These are phyloP conservation scores for Zasmidium citrigriseum DNA, from an alignment of 2,329 filamentous ascomycete species.

Conservation along the genomic window DNA sequence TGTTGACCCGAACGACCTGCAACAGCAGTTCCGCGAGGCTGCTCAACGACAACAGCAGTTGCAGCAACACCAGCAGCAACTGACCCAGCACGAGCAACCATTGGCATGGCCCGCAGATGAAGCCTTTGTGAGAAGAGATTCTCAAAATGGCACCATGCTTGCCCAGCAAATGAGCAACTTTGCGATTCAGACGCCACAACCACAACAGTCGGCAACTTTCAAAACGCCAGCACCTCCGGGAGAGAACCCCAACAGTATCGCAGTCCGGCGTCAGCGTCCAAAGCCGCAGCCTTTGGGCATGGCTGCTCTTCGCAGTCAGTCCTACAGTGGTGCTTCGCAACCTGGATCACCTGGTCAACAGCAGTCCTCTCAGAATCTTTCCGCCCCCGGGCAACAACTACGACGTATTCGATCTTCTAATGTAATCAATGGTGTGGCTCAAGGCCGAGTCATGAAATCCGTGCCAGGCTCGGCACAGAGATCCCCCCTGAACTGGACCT, in stretches of 20 bases:
- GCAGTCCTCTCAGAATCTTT: slow-evolving; percentile 59
- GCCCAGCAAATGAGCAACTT: slow-evolving; percentile 39
- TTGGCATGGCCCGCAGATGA: slow-evolving; percentile 35
- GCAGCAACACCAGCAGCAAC: slow-evolving; percentile 14
- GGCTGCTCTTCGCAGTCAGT: slow-evolving; percentile 45
- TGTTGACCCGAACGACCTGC: slow-evolving; percentile 35
- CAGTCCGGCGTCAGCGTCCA: slow-evolving; percentile 39
- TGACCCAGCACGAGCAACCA: slow-evolving; percentile 30
- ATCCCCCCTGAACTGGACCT: slow-evolving; percentile 49
- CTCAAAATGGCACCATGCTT: slow-evolving; percentile 33
- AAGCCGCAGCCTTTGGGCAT: slow-evolving; percentile 46
- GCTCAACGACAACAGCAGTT: slow-evolving; percentile 24
- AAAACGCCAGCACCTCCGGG: slow-evolving; percentile 38
- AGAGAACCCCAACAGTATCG: slow-evolving; percentile 36
- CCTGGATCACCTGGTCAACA: slow-evolving; percentile 46
- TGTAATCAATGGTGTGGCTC: slow-evolving; percentile 42
- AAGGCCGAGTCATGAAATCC: slow-evolving; percentile 50
- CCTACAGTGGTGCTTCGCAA: slow-evolving; percentile 39
- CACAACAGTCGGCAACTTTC: slow-evolving; percentile 31
- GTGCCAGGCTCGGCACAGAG: slow-evolving; percentile 48
- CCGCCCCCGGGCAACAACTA: slow-evolving; percentile 63
- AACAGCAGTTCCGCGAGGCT: slow-evolving; percentile 36
- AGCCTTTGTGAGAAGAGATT: slow-evolving; percentile 32
- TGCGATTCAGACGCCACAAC: slow-evolving; percentile 35
- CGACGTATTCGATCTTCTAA: slow-evolving; percentile 52